Conservation (phyloP, 805 yeast species). For the Suhomyces emberorum region DNA sequence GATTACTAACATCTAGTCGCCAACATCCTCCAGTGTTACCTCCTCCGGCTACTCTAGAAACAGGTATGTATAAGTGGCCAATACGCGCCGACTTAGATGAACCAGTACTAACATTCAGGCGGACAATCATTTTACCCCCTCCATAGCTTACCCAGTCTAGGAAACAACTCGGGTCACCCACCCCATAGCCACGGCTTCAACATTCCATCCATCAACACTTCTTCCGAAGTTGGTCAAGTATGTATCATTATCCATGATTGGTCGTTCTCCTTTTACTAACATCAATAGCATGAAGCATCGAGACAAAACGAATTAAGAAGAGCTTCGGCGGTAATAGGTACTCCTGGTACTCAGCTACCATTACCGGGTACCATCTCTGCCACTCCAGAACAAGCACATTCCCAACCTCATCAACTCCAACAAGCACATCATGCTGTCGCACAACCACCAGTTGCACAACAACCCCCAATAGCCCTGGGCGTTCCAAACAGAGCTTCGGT, state of each 20-base stretch:
- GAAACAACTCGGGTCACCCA: conserved; percentile 35
- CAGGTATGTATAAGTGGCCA: conserved; percentile 35
- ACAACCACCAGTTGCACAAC: conserved; percentile 13
- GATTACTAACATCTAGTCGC: conserved; percentile 42
- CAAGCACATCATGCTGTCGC: conserved; percentile 11
- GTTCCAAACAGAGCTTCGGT: conserved; percentile 42
- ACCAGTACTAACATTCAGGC: conserved; percentile 29
- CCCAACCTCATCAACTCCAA: conserved; percentile 18
- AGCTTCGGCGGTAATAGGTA: conserved; percentile 19
- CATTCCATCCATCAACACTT: conserved; percentile 46
- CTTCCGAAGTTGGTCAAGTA: conserved; percentile 25
- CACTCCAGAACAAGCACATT: conserved; percentile 13
- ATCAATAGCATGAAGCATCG: conserved; percentile 15
- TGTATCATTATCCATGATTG: conserved; percentile 14
- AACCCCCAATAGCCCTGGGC: conserved; percentile 25
- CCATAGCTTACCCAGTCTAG: conserved; percentile 50
- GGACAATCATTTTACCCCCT: conserved; percentile 48
- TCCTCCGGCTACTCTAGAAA: conserved; percentile 54
- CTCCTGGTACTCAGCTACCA: conserved; percentile 21
- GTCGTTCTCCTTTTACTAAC: too few species aligned
- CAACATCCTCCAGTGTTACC: conserved; percentile 60
- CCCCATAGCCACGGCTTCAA: conserved; percentile 46
- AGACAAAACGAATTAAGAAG: conserved; percentile 24
- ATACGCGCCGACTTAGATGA: neutral
- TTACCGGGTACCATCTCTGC: conserved; percentile 26